Percentiles rank a stretch among this genome's conserved stretches.
Conservation (phyloP, 2,329 filamentous ascomycete genomes). For the Davidsoniella neocaledoniae region DNA sequence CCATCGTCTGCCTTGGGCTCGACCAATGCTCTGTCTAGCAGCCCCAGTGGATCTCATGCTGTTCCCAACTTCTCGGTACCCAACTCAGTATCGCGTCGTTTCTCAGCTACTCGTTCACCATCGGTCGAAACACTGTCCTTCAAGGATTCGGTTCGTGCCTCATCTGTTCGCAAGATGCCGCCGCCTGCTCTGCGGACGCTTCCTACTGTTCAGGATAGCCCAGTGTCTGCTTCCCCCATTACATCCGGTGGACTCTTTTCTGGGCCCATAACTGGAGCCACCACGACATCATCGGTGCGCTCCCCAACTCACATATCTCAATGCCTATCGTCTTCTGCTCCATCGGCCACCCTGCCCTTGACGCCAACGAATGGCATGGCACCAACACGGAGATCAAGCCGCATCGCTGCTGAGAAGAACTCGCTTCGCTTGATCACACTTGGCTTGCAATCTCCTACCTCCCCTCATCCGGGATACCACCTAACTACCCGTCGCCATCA, state of each 20-base stretch:
- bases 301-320: background rate
- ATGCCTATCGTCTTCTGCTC: background rate
- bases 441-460: background rate
- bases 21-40: background rate
- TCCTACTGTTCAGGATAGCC: constrained; percentile 7
- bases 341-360: background rate
- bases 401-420: background rate
- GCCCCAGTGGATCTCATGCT: background rate
- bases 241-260: background rate
- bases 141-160: constrained; percentile 5
- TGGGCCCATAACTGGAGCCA: background rate
- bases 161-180: constrained; percentile 4
- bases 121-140: constrained; percentile 7
- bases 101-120: constrained; percentile 8
- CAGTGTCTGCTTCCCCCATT: constrained; percentile 1
- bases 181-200: constrained; percentile 4
- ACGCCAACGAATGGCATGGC: background rate
- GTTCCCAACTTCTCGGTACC: constrained; percentile 12
- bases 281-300: background rate
- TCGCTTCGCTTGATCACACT: background rate
- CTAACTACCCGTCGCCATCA: constrained; percentile 6
- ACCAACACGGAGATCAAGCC: background rate
- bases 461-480: background rate
- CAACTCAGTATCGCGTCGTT: constrained; percentile 5
- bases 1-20: too few relatives aligned